phyloP scores from a whole-genome alignment of 2,329 filamentous ascomycete genomes.

The Cytospora chrysosperma region DNA sequence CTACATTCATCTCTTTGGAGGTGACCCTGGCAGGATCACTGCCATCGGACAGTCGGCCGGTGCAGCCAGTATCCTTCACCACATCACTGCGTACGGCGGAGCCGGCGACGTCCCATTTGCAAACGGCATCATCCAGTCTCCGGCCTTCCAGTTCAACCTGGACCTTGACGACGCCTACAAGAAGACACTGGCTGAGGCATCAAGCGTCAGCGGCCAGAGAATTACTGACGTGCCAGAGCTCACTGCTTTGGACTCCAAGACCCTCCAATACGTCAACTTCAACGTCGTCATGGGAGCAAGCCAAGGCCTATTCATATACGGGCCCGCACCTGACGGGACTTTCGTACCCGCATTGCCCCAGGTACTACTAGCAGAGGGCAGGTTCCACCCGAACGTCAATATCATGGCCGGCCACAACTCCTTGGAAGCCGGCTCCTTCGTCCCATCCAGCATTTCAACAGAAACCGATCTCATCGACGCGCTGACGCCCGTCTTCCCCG shows the following conservation, averaged over 20 bases:
- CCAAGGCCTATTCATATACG: conserved; percentile 33
- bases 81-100: conserved; percentile 46
- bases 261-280: conserved; percentile 30
- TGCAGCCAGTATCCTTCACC: conserved; percentile 50
- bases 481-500: conserved; percentile 31
- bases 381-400: conserved; percentile 43
- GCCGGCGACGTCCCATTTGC: conserved; percentile 43
- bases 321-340: conserved; percentile 33
- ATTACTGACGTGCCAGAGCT: conserved; percentile 33
- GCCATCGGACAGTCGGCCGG: conserved; percentile 46
- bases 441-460: conserved; percentile 42
- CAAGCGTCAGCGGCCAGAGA: conserved; percentile 29
- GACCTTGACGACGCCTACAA: conserved; percentile 34
- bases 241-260: conserved; percentile 24
- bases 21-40: conserved; percentile 42
- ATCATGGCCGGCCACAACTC: conserved; percentile 43
- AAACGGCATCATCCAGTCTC: conserved; percentile 35
- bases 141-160: conserved; percentile 37
- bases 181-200: conserved; percentile 20
- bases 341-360: conserved; percentile 32
- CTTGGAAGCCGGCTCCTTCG: conserved; percentile 46
- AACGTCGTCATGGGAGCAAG: conserved; percentile 26
- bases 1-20: conserved; percentile 41
- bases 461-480: conserved; percentile 40
- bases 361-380: conserved; percentile 30